Percentiles rank a stretch among this genome's conserved stretches.
phyloP scores from a whole-genome alignment of 2,329 filamentous ascomycete genomes.

The Venturia asperata region DNA sequence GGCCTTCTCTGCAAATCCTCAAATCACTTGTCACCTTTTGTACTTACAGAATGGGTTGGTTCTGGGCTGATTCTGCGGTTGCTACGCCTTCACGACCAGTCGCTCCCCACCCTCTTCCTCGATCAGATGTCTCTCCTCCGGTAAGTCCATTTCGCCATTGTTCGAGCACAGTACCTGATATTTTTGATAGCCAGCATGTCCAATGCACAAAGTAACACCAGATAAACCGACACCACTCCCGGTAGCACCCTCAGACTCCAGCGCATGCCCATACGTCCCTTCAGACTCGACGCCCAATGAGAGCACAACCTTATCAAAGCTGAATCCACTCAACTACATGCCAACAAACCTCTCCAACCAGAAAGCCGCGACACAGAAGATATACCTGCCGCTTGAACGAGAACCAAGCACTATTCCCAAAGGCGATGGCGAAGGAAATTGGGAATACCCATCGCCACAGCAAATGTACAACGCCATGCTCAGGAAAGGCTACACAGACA shows the following conservation, averaged over 20 bases:
- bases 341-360: constrained; percentile 63
- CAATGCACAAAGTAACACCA: constrained; percentile 53
- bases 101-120: constrained; percentile 44
- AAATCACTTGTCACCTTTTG: not conserved
- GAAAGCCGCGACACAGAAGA: constrained; percentile 59
- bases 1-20: not conserved
- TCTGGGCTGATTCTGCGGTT: constrained; percentile 54
- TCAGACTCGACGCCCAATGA: constrained; percentile 34
- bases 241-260: constrained; percentile 28
- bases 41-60: constrained; percentile 54
- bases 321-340: constrained; percentile 92
- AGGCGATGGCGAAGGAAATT: constrained; percentile 68
- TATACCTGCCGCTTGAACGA: constrained; percentile 68
- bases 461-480: constrained; percentile 99
- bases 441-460: constrained; percentile 97
- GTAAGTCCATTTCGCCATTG: constrained; percentile 36
- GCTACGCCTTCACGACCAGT: constrained; percentile 30
- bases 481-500: constrained; percentile 92
- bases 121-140: constrained; percentile 46
- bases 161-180: constrained; percentile 21
- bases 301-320: constrained; percentile 49
- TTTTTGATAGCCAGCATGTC: constrained; percentile 54
- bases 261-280: constrained; percentile 47
- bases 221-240: constrained; percentile 26
- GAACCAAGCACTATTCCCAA: constrained; percentile 89